phyloP scores from a whole-genome alignment of 2,329 filamentous ascomycete genomes.

The Mariannaea sp. region DNA sequence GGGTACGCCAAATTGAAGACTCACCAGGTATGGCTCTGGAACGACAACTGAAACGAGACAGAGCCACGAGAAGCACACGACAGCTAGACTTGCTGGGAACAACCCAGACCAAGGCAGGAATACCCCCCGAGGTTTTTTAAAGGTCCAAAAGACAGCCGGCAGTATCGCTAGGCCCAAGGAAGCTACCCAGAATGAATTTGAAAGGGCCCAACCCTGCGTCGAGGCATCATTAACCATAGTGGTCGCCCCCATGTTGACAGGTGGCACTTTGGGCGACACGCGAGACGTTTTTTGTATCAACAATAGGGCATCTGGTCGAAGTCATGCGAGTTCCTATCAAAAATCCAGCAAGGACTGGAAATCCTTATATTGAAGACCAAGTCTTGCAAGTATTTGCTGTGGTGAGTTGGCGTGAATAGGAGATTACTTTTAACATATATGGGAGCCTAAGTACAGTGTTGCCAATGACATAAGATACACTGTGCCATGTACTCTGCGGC shows the following conservation, averaged over 20 bases:
- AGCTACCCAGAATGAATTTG: slow-evolving; percentile 22
- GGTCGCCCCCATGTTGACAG: slow-evolving; percentile 34
- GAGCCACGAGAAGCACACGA: slow-evolving; percentile 30
- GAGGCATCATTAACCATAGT: not conserved
- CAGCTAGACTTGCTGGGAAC: slow-evolving; percentile 26
- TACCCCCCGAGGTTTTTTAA: not conserved
- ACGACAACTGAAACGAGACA: slow-evolving; percentile 42
- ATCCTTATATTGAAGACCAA: not conserved
- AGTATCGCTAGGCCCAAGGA: slow-evolving; percentile 21
- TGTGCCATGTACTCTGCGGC: slow-evolving; percentile 20
- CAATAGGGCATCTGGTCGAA: not conserved
- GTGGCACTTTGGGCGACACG: slow-evolving; percentile 26
- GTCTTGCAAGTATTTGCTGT: not conserved
- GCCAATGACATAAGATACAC: slow-evolving; percentile 13
- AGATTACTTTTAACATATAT: slow-evolving; percentile 19
- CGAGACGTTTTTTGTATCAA: not conserved
- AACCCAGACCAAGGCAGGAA: not conserved
- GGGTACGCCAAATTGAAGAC: slow-evolving; percentile 11
- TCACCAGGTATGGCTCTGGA: slow-evolving; percentile 60
- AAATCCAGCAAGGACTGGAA: not conserved
- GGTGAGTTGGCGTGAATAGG: slow-evolving; percentile 11
- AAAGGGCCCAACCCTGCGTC: not conserved
- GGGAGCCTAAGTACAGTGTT: slow-evolving; percentile 15
- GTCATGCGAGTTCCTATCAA: not conserved
- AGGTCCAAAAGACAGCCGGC: slow-evolving; percentile 20